Evolutionary conservation across 2,329 filamentous ascomycete species (phyloP).

Genomic region (Talaromyces sp.): DNA sequence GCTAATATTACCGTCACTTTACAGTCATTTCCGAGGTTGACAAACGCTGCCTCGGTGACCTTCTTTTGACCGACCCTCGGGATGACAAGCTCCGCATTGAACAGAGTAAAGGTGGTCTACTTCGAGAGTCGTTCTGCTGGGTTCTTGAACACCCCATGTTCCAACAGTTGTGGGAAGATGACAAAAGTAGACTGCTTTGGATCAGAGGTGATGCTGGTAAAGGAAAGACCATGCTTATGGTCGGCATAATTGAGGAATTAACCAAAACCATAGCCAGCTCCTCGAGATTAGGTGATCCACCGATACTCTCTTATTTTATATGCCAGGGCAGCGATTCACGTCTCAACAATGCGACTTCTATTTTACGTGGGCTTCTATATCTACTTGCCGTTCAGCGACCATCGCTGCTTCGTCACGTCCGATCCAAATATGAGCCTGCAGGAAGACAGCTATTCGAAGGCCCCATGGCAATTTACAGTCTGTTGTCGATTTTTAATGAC

Average conservation of each 20-base stretch:
- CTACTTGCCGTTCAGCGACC: constrained; percentile 24
- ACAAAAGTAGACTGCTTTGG: constrained; percentile 24
- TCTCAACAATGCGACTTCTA: constrained; percentile 35
- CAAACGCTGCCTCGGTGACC: background rate
- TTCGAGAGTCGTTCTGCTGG: background rate
- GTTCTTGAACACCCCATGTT: background rate
- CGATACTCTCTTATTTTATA: constrained; percentile 17
- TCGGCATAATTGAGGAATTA: constrained; percentile 23
- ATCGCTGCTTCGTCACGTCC: constrained; percentile 22
- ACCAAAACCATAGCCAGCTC: too few species aligned
- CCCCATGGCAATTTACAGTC: constrained; percentile 29
- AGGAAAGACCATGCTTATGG: constrained; percentile 35
- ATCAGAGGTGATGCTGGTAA: constrained; percentile 30
- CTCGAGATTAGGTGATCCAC: too few species aligned
- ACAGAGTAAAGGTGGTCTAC: background rate
- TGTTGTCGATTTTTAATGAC: constrained; percentile 34
- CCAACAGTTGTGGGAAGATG: background rate
- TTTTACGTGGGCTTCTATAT: constrained; percentile 42
- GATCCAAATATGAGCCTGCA: constrained; percentile 26
- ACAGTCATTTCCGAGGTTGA: too few species aligned
- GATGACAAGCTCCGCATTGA: background rate
- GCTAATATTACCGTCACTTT: background rate
- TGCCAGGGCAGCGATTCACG: constrained; percentile 36
- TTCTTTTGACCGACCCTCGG: constrained; percentile 1
- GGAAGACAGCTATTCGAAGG: constrained; percentile 37